Evolutionary conservation across 2,329 filamentous ascomycete genomes (phyloP), one percentile per base, ranked within the genome.

Genomic region (Phialophora expanda): DNA sequence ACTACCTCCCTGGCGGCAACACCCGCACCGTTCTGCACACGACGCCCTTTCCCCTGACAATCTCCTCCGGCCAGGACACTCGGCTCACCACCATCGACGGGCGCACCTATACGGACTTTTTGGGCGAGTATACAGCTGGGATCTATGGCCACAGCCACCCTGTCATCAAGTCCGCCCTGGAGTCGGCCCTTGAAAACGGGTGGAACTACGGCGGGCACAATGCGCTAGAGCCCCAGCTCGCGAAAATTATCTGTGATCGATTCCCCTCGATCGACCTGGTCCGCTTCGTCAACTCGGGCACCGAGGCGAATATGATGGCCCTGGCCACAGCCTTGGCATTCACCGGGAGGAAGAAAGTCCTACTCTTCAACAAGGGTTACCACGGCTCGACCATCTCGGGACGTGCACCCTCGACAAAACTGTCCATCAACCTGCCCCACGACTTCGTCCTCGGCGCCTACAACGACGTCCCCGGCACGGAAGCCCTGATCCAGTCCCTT

Each of bases 131-230:
- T 71, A 86, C 86, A 0, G 89, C 89, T 1, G 87, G 85, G 1
- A 79, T 91, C 12, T 90, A 86, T 72, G 89, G 89, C 0, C 88
- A 91, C 76, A 88, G 85, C 0, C 81, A 89, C 61, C 82, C 84
- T 0, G 70, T 78, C 1, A 85, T 91, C 62, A 74, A 80, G 2
- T 70, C 76, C 0, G 81, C 87, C 0, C 77, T 90, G 26, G 50
- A 67, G 30, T 69, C 78, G 5, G 79, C 82, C 1, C 72, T 87
- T 2, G 72, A 79, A 1, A 74, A 76, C 5, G 87, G 87, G 3
- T 75, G 87, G 69, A 87, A 82, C 65, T 79, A 87, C 17, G 85
- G 88, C 4, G 83, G 79, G 0, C 83, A 84, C 1, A 85, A 81
- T 38, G 68, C 74, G 11, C 78, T 84, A 56, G 87, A 90, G 74